These are phyloP conservation scores for Coniochaeta sp. DNA, from an alignment of 2,329 filamentous ascomycete species.

Conservation along the genomic window DNA sequence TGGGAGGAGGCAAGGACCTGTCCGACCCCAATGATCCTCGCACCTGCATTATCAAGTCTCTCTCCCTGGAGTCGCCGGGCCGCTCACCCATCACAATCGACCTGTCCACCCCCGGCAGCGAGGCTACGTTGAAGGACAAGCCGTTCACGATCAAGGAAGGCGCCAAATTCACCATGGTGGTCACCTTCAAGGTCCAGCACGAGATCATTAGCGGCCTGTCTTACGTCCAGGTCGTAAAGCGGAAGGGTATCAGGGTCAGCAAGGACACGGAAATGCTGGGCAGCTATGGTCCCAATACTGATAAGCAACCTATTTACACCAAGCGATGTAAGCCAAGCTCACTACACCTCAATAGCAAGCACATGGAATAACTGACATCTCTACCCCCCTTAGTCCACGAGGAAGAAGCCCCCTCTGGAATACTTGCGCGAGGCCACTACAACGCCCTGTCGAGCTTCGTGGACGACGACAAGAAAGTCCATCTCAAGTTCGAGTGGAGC, in stretches of 20 bases:
- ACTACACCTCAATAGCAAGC: background rate
- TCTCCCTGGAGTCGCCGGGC: conserved; percentile 79
- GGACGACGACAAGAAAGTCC: conserved; percentile 87
- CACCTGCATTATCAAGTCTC: conserved; percentile 86
- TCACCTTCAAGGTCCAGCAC: conserved; percentile 91
- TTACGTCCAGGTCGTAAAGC: conserved; percentile 90
- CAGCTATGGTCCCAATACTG: conserved; percentile 88
- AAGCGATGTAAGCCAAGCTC: conserved; percentile 71
- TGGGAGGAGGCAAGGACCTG: conserved; percentile 64
- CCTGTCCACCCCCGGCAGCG: conserved; percentile 64
- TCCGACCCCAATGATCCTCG: conserved; percentile 75
- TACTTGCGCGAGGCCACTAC: conserved; percentile 87
- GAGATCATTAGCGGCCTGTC: conserved; percentile 92
- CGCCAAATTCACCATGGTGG: conserved; percentile 88
- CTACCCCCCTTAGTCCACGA: conserved; percentile 62
- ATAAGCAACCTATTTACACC: conserved; percentile 74
- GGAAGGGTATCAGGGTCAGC: conserved; percentile 76
- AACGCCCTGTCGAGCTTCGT: conserved; percentile 83
- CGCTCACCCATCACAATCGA: conserved; percentile 84
- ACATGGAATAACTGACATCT: background rate
- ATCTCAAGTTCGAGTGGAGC: conserved; percentile 90
- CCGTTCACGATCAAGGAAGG: conserved; percentile 98
- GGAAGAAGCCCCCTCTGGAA: conserved; percentile 86
- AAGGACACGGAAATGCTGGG: conserved; percentile 99
- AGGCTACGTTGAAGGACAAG: conserved; percentile 75